Percentiles rank a stretch among this genome's conserved stretches.
These are phyloP conservation scores for Hericium coralloides DNA, from an alignment of 768 basidiomycete genomes.

Conservation along the genomic window DNA sequence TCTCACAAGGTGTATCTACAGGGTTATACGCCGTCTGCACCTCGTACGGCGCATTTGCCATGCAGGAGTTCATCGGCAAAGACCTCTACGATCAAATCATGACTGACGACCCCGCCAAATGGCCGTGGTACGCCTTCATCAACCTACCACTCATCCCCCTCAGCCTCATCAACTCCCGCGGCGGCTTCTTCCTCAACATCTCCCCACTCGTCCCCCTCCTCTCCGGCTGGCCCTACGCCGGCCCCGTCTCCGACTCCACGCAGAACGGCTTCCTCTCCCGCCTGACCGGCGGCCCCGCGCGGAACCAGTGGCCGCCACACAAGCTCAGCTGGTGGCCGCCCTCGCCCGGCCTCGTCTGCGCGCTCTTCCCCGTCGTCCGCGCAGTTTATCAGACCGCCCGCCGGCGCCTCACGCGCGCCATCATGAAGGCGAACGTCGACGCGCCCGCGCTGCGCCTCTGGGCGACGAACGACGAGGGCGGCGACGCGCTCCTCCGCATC, in stretches of 20 bases:
- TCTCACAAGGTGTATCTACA: conserved; percentile 23
- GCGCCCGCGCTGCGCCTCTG: conserved; percentile 3
- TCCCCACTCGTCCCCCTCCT: conserved; percentile 25
- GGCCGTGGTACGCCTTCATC: conserved; percentile 70
- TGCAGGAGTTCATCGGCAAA: conserved; percentile 58
- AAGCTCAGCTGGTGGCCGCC: conserved; percentile 25
- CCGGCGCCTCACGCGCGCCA: conserved; percentile 13
- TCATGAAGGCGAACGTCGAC: conserved; percentile 13
- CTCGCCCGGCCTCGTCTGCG: conserved; percentile 20
- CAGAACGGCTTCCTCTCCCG: background rate
- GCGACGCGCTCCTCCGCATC: conserved; percentile 16
- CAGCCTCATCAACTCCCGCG: conserved; percentile 53
- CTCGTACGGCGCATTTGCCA: conserved; percentile 64
- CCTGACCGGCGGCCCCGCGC: background rate
- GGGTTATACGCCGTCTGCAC: conserved; percentile 45
- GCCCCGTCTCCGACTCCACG: conserved; percentile 12
- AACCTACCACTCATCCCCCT: conserved; percentile 69
- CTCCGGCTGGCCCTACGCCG: conserved; percentile 21
- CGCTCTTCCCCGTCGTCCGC: conserved; percentile 21
- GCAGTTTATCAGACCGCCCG: conserved; percentile 17
- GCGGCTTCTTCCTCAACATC: conserved; percentile 15
- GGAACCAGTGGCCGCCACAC: background rate
- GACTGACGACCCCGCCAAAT: conserved; percentile 59
- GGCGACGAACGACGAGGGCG: conserved; percentile 16
- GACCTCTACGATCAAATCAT: conserved; percentile 49